These are phyloP conservation scores for Bjerkandera adusta DNA, from an alignment of 1,284 basidiomycete species.

Conservation along the genomic window DNA sequence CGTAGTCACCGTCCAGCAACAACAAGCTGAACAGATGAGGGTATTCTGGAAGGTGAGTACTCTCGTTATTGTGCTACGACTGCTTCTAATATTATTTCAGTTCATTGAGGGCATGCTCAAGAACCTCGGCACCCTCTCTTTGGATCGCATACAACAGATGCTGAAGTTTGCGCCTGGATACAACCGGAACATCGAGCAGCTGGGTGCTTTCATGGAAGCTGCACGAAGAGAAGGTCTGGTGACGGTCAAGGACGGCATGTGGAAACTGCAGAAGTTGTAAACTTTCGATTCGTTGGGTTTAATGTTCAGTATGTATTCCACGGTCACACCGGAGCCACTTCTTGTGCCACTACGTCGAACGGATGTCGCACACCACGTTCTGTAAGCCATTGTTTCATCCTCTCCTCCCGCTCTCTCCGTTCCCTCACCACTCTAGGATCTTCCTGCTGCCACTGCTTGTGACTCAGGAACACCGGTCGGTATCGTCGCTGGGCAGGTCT, in stretches of 20 bases:
- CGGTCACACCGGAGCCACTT: too few species aligned
- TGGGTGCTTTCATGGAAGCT: conserved; percentile 75
- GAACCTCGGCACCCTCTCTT: conserved; percentile 70
- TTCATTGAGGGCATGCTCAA: conserved; percentile 85
- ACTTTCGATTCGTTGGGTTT: background rate
- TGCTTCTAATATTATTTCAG: conserved; percentile 33
- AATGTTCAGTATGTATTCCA: too few species aligned
- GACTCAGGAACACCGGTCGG: too few species aligned
- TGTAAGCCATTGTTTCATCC: too few species aligned
- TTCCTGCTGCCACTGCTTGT: too few species aligned
- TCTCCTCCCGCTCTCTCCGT: too few species aligned
- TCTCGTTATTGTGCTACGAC: conserved; percentile 1
- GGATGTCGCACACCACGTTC: too few species aligned
- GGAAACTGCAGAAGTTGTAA: conserved; percentile 52
- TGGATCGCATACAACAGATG: conserved; percentile 82
- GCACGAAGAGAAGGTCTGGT: conserved; percentile 76
- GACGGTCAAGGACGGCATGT: conserved; percentile 67
- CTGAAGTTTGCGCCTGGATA: conserved; percentile 79
- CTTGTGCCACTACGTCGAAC: too few species aligned
- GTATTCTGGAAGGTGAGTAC: conserved; percentile 78
- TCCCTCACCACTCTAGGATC: too few species aligned
- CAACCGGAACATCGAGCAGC: conserved; percentile 73
- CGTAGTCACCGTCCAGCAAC: conserved; percentile 61
- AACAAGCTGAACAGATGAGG: conserved; percentile 81
- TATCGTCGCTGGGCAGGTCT: too few species aligned